A percentile compares a stretch with the other conserved stretches of the same genome.
Conservation (phyloP, 129 eudicot species). For the Rutidosis leptorrhynchoides region DNA sequence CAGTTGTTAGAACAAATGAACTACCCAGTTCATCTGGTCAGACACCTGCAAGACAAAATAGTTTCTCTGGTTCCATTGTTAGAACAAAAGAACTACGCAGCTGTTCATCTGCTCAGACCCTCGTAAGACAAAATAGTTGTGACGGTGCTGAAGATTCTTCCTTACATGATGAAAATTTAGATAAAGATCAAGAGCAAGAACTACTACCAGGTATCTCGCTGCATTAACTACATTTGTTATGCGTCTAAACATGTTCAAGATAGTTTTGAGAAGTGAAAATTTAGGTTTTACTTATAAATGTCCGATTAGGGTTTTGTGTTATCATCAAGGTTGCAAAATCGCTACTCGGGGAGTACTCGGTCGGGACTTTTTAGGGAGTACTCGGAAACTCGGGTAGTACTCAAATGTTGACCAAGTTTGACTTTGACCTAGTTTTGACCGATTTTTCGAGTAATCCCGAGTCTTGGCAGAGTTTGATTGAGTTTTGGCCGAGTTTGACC, state of each 20-base stretch:
- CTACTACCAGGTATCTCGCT: conserved; percentile 49
- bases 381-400: too few relatives aligned
- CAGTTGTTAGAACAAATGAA: conserved; percentile 58
- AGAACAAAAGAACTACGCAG: conserved; percentile 50
- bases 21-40: conserved; percentile 34
- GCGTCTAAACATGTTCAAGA: not conserved
- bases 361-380: too few relatives aligned
- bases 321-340: too few relatives aligned
- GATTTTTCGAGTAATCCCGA: too few relatives aligned
- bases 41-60: conserved; percentile 42
- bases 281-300: not conserved
- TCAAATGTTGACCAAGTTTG: too few relatives aligned
- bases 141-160: conserved; percentile 51
- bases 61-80: conserved; percentile 53
- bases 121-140: conserved; percentile 21
- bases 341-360: too few relatives aligned
- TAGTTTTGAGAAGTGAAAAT: conserved; percentile 1
- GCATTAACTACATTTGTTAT: conserved; percentile 11
- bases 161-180: conserved; percentile 45
- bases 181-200: conserved; percentile 78
- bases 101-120: conserved; percentile 35
- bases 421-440: too few relatives aligned
- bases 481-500: too few relatives aligned
- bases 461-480: too few relatives aligned
- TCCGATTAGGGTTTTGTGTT: not conserved